Base-by-base conservation (phyloP, 257 asterid species). In the Ilex asprella region DNA sequence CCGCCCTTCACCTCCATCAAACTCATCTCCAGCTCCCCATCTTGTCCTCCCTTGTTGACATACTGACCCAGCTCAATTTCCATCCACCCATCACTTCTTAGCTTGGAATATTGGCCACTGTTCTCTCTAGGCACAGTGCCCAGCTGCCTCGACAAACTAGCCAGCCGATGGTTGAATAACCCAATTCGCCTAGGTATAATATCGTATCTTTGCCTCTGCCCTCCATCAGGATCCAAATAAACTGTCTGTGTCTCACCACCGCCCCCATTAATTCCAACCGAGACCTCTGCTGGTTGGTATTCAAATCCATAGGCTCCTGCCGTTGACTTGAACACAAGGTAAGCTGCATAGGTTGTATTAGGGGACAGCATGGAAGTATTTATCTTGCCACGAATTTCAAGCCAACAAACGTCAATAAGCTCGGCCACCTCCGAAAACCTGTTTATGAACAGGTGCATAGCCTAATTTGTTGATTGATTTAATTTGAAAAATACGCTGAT, bases 361-460 rank as follows among this genome's bases (percentile, higher is more conserved):
- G 63, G 72, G 6, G 76, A 67, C 31, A 74, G 62, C 62, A 53
- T 39, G 11, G 43, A 44, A 0, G 69, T 39, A 29, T 52, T 63
- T n/a, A 78, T n/a, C 64, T 10, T 78, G 16, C 86, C 97, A 60
- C 67, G 80, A 51, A 86, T 73, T 14, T 84, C 84, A 16, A 89
- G 83, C 97, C 87, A 82, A 15, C 85, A 79, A 32, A 75, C 78
- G 6, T 68, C 56, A 55, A 57, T 70, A 58, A 89, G 83, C 70
- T 68, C 67, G 2, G 87, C 96, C 70, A 86, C 95, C 70, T 89
- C 89, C 0, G 74, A 31, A 59, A 89, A 86, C 83, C 95, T 89
- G 77, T 46, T 10, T 46, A 4, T 7, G 52, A 2, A 46, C 52
- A 46, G 11, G 13, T 46, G 13, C 13, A 10, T 10, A 4, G 52